A percentile compares a stretch with the other conserved stretches of the same genome.
Evolutionary conservation across 345 rosid genomes (phyloP).

Genomic region (Erodium maritimum): DNA sequence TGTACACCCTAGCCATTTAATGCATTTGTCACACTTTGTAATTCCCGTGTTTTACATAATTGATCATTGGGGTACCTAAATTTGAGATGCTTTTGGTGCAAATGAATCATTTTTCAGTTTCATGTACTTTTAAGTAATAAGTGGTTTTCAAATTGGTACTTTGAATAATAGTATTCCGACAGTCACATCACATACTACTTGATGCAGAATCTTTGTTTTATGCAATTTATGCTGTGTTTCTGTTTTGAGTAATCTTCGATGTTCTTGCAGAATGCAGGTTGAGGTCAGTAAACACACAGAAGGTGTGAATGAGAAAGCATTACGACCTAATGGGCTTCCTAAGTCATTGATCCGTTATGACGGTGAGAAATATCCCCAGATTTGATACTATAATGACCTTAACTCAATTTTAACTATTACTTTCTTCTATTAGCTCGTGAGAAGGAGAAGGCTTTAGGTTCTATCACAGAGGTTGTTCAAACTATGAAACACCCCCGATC

Average conservation of each 20-base stretch:
- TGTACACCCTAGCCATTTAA: no score
- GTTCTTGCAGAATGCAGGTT: constrained; percentile 80
- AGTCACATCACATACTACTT: no score
- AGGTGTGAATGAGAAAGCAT: constrained; percentile 54
- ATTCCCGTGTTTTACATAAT: no score
- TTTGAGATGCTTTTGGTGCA: no score
- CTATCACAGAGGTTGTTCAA: constrained; percentile 80
- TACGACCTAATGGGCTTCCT: constrained; percentile 88
- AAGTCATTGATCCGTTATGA: constrained; percentile 82
- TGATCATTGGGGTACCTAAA: no score
- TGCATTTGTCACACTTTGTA: no score
- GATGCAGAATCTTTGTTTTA: no score
- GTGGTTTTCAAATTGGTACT: no score
- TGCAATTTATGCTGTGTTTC: neutral
- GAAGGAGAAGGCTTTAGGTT: constrained; percentile 65
- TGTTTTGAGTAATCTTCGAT: neutral
- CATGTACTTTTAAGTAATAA: no score
- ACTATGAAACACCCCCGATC: constrained; percentile 54
- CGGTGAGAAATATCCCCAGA: constrained; percentile 24
- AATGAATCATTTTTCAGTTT: no score
- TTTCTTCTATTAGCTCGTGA: constrained; percentile 53
- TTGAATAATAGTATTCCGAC: no score
- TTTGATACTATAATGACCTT: no score
- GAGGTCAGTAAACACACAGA: constrained; percentile 95
- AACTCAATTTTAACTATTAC: neutral